Evolutionary conservation across 148 eudicot genomes (phyloP), one percentile per base, ranked within the genome.

Genomic region (Vaccinium darrowii): DNA sequence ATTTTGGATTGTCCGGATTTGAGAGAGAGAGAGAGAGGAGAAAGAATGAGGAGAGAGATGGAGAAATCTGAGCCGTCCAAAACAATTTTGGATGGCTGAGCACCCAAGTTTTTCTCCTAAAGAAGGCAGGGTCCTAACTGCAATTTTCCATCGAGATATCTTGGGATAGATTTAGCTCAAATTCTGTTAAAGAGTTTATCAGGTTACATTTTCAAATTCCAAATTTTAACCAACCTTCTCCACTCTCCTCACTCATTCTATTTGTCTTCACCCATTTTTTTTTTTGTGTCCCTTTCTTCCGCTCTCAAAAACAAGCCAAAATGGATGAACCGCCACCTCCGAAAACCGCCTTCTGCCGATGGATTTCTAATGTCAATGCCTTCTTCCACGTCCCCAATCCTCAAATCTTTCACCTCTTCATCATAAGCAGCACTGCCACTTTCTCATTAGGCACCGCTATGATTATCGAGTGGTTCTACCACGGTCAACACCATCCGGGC

Each of bases 341-440:
- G 47, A 4, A 43, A 43, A 43, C 47, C 47, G 6, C 47, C 47
- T 0, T 43, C 47, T 6, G 47, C 47, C 6, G 6, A 43, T 43
- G 47, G 47, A 43, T 81, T 21, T 39, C 53, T 1, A 80, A 60
- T 21, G 19, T 60, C 30, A 60, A 8, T 39, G 72, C 50, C 10
- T 80, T 80, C 72, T 60, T 80, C 0, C 30, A 21, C 27, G 18
- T 80, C 11, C 52, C 82, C 8, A 80, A 80, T 72, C 72, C 82
- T 0, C 60, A 15, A 54, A 80, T 80, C 49, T 39, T 80, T 60
- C 82, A 39, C 23, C 82, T 80, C 72, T 60, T 80, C 72, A 58
- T 80, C 33, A 80, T 80, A 65, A 80, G 82, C 72, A 36, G 53
- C 52, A 60, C 53, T 1, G 82, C 82, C 82, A 80, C 52, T 58